phyloP scores from a whole-genome alignment of 1,139 yeast species.

The Meyerozyma carpophila region DNA sequence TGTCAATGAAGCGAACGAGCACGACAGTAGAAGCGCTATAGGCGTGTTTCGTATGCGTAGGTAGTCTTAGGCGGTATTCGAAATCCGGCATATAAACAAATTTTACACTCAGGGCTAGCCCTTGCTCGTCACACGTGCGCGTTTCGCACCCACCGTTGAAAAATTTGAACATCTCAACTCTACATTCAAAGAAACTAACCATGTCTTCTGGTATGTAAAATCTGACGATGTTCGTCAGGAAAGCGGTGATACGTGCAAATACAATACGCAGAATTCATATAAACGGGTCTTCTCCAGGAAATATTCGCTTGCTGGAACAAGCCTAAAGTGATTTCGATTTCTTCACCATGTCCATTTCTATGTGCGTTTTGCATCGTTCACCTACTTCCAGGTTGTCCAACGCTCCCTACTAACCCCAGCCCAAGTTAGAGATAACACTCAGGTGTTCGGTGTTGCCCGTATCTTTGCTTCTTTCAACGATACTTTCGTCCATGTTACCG shows the following conservation, averaged over 20 bases:
- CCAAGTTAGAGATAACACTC: conserved; percentile 94
- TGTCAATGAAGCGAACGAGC: no score
- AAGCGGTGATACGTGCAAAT: neutral
- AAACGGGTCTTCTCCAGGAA: neutral
- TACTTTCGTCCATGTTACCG: conserved; percentile 99
- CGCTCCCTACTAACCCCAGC: conserved; percentile 23
- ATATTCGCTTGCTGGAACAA: neutral
- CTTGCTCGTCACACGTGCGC: neutral
- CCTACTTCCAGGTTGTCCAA: conserved; percentile 11
- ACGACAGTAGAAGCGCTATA: no score
- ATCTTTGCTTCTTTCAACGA: conserved; percentile 99
- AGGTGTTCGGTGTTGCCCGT: conserved; percentile 99
- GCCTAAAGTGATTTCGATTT: neutral
- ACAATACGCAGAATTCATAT: neutral
- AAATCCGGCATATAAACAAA: neutral
- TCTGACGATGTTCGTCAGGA: conserved; percentile 1
- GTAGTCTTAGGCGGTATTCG: neutral
- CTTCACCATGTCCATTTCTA: neutral
- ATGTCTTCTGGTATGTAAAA: conserved; percentile 17
- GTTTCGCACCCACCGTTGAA: conserved; percentile 1
- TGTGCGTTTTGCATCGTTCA: neutral
- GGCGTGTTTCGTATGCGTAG: no score
- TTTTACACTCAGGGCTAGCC: neutral
- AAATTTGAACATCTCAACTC: conserved; percentile 14
- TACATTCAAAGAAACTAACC: conserved; percentile 13